Evolutionary conservation across 2,329 filamentous ascomycete genomes (phyloP), one percentile per base, ranked within the genome.

Genomic region (Phoma sp.): DNA sequence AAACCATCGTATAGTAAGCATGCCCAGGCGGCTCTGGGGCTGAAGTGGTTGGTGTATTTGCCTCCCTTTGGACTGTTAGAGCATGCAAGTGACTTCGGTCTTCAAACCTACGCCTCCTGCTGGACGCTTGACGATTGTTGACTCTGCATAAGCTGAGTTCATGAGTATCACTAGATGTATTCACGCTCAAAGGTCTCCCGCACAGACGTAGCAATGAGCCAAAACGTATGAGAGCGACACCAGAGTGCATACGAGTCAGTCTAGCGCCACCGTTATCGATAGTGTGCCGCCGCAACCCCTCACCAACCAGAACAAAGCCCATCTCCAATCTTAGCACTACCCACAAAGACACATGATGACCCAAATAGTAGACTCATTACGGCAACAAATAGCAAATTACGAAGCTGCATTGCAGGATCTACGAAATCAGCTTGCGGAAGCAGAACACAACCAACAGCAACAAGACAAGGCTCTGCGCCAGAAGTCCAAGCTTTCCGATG

Each of bases 391-490:
- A 46, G 65, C 69, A 33, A 67, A 71, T 37, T 77, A 77, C 46
- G 78, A 80, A 64, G 63, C 64, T 7, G 75, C 77, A 43, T 71
- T 81, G 5, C 61, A 63, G 21, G 67, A 72, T 33, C 69, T 80
- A 23, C 74, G 73, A 39, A 62, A 69, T 28, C 76, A 80, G 54
- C 71, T 80, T 5, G 70, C 74, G 14, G 72, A 78, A 60, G 76
- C 76, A 7, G 77, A 80, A 55, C 65, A 70, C 29, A 68, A 61
- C 28, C 70, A 75, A 29, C 61, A 57, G 30, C 64, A 66, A 30
- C 59, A 60, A 52, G 55, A 60, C 39, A 60, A 67, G 33, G 53
- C 61, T 33, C 37, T 60, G 49, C 64, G 56, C 15, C 64, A 61
- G 30, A 68, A 53, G 55, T 59, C 55, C 12, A 51, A 53, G 18